Evolutionary conservation across 2,329 filamentous ascomycete genomes (phyloP).

Genomic region (Arthroderma sp.): DNA sequence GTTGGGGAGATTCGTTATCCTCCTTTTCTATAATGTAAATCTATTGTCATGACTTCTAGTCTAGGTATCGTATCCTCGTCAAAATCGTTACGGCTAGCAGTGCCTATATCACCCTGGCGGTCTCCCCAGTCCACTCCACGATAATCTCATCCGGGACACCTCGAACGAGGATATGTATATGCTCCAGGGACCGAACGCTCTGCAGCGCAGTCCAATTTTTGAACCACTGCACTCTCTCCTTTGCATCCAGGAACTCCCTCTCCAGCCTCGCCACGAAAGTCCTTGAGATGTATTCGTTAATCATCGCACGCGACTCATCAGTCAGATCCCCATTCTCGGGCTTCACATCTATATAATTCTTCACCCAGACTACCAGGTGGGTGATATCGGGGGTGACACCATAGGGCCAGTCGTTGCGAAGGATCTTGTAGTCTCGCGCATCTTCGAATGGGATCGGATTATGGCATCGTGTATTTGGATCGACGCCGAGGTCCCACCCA

Average conservation of each 20-base stretch:
- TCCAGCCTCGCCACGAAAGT: conserved; percentile 37
- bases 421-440: conserved; percentile 40
- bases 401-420: conserved; percentile 53
- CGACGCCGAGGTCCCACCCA: conserved; percentile 32
- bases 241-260: conserved; percentile 21
- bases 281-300: conserved; percentile 37
- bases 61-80: too few species aligned
- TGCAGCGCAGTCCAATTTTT: conserved; percentile 51
- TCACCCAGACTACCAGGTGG: conserved; percentile 47
- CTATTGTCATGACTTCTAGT: too few species aligned
- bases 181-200: conserved; percentile 46
- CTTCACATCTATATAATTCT: conserved; percentile 36
- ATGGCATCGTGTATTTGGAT: conserved; percentile 14
- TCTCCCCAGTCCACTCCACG: conserved; percentile 32
- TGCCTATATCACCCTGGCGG: neutral
- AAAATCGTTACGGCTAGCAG: too few species aligned
- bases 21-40: too few species aligned
- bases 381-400: conserved; percentile 40
- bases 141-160: conserved; percentile 35
- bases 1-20: too few species aligned
- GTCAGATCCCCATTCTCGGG: conserved; percentile 38
- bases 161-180: conserved; percentile 42
- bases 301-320: conserved; percentile 33
- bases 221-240: conserved; percentile 47
- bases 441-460: conserved; percentile 42